Percentiles rank a stretch among this genome's conserved stretches.
Conservation (phyloP, 73 alveolate genomes). For the Tetrahymena malaccensis region DNA sequence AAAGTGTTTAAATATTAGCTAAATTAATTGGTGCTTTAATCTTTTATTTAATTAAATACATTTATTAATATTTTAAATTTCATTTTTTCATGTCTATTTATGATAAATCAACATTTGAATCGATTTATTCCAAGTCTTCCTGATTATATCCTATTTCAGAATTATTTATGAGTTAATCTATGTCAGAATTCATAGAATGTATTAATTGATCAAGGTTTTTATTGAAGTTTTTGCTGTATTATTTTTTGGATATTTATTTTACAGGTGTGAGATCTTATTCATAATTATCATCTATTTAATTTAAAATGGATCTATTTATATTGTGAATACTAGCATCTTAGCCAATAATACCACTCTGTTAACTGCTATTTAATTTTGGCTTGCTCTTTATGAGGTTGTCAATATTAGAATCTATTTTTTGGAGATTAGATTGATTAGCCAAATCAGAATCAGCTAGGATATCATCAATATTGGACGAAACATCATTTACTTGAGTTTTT, state of each 20-base stretch:
- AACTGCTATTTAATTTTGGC: neutral
- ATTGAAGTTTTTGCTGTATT: neutral
- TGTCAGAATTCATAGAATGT: neutral
- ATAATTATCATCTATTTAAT: neutral
- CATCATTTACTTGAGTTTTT: neutral
- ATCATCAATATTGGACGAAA: neutral
- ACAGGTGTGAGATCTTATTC: neutral
- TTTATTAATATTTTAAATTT: neutral
- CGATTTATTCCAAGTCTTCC: neutral
- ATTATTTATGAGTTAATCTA: neutral
- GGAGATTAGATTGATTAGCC: neutral
- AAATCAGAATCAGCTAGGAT: neutral
- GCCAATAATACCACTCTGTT: neutral
- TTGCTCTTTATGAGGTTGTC: neutral
- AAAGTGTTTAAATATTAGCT: too few species aligned
- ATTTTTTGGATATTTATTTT: neutral
- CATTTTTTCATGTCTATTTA: neutral
- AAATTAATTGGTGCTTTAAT: neutral
- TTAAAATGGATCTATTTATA: neutral
- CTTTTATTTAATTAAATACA: too few species aligned
- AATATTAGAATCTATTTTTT: neutral
- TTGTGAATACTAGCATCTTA: neutral
- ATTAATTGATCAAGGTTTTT: neutral
- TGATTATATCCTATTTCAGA: neutral
- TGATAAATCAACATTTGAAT: neutral